These are phyloP conservation scores for Phytophthora pseudosyringae DNA, from an alignment of 352 stramenopile species.

Conservation along the genomic window DNA sequence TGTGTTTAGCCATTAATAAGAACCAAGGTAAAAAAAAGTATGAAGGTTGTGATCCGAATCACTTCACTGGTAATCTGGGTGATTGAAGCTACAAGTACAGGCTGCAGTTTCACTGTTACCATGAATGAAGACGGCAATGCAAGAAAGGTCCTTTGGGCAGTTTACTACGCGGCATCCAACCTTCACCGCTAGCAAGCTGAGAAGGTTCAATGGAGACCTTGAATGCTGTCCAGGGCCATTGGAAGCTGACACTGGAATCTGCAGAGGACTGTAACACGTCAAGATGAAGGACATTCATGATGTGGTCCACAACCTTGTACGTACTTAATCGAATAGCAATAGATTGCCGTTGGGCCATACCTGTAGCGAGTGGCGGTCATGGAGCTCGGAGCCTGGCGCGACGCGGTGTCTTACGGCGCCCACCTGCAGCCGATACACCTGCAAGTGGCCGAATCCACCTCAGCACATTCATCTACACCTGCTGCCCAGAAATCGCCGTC, in stretches of 20 bases:
- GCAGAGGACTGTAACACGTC: no score
- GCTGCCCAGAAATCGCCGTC: constrained; percentile 3
- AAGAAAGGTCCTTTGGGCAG: no score
- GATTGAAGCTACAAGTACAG: no score
- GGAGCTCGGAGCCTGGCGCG: constrained; percentile 45
- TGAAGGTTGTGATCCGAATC: no score
- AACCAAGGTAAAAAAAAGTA: neutral
- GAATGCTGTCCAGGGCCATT: no score
- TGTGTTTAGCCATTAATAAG: neutral
- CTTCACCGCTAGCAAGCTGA: no score
- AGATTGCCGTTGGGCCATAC: constrained; percentile 1
- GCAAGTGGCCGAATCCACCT: constrained; percentile 19
- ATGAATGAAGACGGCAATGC: no score
- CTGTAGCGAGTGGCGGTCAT: constrained; percentile 26
- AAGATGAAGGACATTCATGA: neutral
- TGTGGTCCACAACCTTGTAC: constrained; percentile 3
- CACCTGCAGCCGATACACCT: constrained; percentile 60
- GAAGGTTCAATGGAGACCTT: no score
- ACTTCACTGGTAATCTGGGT: no score
- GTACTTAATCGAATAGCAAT: constrained; percentile 8
- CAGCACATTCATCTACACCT: neutral
- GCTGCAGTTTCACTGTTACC: no score
- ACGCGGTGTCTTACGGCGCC: constrained; percentile 42
- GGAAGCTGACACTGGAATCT: no score
- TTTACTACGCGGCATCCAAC: no score